These are phyloP conservation scores for Linum lewisii DNA, from an alignment of 345 rosid genomes.

Conservation along the genomic window DNA sequence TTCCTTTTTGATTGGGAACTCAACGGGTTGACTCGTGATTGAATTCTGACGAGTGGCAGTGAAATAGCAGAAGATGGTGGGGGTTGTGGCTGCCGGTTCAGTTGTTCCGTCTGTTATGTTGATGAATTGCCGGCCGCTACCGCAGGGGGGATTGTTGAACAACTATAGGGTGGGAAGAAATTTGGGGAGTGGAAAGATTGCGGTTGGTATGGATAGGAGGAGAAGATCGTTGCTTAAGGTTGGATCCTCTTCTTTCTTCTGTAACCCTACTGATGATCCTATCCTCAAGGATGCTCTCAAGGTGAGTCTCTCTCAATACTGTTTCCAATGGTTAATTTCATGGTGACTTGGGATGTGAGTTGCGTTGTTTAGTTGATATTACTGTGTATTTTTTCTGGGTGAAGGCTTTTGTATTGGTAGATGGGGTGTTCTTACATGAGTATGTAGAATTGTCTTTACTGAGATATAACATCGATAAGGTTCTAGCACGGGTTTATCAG, in stretches of 20 bases:
- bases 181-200: not conserved
- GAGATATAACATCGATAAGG: too few relatives aligned
- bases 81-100: not conserved
- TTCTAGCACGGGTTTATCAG: too few relatives aligned
- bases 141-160: not conserved
- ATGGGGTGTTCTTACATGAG: not conserved
- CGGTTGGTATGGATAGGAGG: not conserved
- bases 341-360: not conserved
- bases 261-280: conserved; percentile 35
- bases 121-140: not conserved
- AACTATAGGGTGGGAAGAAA: not conserved
- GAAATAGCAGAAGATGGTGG: not conserved
- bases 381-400: not conserved
- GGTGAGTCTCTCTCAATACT: conserved; percentile 16
- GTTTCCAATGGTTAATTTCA: not conserved
- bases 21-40: too few relatives aligned
- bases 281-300: conserved; percentile 44
- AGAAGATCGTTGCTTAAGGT: conserved; percentile 4
- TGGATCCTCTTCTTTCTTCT: conserved; percentile 18
- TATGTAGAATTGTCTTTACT: not conserved
- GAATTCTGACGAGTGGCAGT: too few relatives aligned
- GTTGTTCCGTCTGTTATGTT: not conserved
- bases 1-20: too few relatives aligned
- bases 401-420: not conserved
- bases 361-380: not conserved